Base-by-base conservation (phyloP, 768 basidiomycete species). In the Psilocybe azurescens region DNA sequence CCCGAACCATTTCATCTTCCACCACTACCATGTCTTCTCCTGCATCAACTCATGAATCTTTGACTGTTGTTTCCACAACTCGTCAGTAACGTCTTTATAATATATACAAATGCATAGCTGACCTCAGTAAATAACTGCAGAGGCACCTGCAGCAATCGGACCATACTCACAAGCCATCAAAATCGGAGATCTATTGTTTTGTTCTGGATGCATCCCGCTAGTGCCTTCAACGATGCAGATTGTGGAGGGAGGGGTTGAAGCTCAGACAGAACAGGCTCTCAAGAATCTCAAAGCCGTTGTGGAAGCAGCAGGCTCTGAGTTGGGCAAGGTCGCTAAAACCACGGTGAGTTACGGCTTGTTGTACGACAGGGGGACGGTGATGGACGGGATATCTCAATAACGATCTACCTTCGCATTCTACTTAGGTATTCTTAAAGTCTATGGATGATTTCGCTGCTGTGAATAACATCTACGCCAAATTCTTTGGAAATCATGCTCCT, bases 401-500 rank as follows among this genome's bases (percentile, higher is more conserved):
- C 24, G 2, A 44, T 44, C n/a, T 44, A 13, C 41, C 41, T 16
- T 16, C n/a, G 6, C 5, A 1, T n/a, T 44, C 41, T 44, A 8
- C 14, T 3, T 39, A 95, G 94, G 90, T 96, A 28, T 99, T 97
- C 79, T 76, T 99, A 73, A 94, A 97, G 75, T 79, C 85, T 64
- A 96, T 99, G 94, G 81, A 93, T 66, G 93, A 99, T 75, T 99
- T 99, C 72, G 87, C 71, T 3, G 78, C 83, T 44, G 87, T 97
- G 69, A 98, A 98, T 74, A 84, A 76, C 14, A 81, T 95, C 64
- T 99, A 97, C 74, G 85, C 85, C 38, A 79, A 85, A 58, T 90
- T 93, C 77, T 98, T 99, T 72, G 95, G 93, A 9, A 83, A 86
- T 33, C 93, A 96, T 79, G 95, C 93, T 75, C 97, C 97, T 51